Conservation (phyloP, 331 rosid genomes). For the Dryas integrifolia region DNA sequence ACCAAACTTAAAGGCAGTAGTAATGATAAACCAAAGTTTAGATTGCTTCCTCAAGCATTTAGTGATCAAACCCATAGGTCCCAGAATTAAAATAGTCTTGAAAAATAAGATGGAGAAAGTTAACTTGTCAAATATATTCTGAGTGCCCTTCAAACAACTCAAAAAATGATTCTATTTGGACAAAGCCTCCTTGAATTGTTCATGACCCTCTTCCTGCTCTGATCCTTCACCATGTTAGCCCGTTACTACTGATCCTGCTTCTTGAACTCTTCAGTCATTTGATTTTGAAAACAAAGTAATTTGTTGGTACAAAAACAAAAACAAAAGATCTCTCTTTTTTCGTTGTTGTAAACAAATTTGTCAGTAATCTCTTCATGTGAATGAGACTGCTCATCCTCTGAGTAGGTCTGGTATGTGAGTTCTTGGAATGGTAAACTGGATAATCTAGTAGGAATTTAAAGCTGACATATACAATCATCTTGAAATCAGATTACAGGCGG, state of each 20-base stretch:
- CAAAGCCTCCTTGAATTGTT: background rate
- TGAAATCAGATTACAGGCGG: too few relatives aligned
- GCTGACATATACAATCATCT: too few relatives aligned
- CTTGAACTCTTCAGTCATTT: background rate
- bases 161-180: background rate
- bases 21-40: background rate
- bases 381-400: too few relatives aligned
- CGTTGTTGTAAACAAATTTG: too few relatives aligned
- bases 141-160: background rate
- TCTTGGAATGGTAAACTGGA: too few relatives aligned
- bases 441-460: too few relatives aligned
- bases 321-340: background rate
- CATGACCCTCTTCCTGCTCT: background rate
- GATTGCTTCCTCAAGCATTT: background rate
- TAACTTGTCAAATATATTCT: background rate
- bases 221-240: background rate
- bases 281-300: background rate
- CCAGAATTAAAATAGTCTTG: background rate
- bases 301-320: background rate
- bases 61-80: background rate
- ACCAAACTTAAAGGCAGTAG: background rate
- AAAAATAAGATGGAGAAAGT: background rate
- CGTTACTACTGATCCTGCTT: background rate
- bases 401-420: too few relatives aligned
- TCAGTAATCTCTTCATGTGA: too few relatives aligned